Base-by-base conservation (phyloP, 306 rosid genomes). In the Macrotyloma uniflorum region DNA sequence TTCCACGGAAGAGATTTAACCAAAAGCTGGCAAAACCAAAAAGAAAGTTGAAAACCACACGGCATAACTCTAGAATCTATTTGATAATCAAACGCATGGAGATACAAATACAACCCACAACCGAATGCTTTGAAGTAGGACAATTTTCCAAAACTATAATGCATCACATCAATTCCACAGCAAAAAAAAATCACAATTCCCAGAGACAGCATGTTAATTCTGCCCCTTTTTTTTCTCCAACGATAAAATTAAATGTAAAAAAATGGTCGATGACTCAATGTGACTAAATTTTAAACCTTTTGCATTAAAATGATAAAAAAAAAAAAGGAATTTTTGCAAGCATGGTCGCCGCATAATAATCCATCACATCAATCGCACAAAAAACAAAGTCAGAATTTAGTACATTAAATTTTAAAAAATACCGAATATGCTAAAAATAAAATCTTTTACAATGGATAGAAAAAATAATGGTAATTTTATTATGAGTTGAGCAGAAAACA, bases 31-130 rank as follows among this genome's bases (percentile, higher is more conserved):
- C 38, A 79, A 38, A 30, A 64, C 49, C 65, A 66, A 71, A 82
- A 70, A 70, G 80, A 46, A 80, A 86, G 67, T 49, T 32, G 75
- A 86, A 72, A 79, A 79, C 84, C 32, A 79, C 84, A 84, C 78
- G 84, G 71, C 75, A 59, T 40, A 40, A 57, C 80, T 19, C 64
- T 16, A 24, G 30, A 67, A 51, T 64, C 40, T 40, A 32, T 45
- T 42, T 46, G 45, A 58, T 38, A 36, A 67, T 55, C 18, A 57
- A 65, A 54, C 22, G 33, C 68, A 75, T 18, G n/a, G 13, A 32
- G 32, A 61, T 7, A 61, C 68, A 77, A 20, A 68, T 9, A 11
- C 51, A 77, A 45, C 1, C 24, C 20, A 5, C 53, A 5, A 57
- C 30, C 14, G 0, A 75, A 28, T 54, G 62, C 62, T 45, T 47